A percentile compares a stretch with the other conserved stretches of the same genome.
Conservation (phyloP, 768 basidiomycete genomes). For the Tricholoma hemisulphureum region DNA sequence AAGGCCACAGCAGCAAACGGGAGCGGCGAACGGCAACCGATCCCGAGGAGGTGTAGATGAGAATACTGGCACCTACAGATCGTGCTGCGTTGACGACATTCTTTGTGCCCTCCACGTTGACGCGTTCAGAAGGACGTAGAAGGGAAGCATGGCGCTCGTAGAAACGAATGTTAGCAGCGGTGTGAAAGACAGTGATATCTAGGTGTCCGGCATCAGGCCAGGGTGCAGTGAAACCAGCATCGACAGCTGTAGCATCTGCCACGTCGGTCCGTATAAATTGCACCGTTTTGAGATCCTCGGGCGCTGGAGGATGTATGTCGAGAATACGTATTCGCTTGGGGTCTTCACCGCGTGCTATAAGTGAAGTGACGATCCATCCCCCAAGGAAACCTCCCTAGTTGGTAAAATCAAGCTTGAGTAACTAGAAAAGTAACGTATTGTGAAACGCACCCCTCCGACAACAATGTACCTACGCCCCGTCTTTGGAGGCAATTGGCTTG, state of each 20-base stretch:
- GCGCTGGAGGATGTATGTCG: constrained; percentile 62
- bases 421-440: neutral
- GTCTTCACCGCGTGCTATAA: constrained; percentile 70
- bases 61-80: constrained; percentile 49
- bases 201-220: constrained; percentile 48
- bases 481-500: constrained; percentile 54
- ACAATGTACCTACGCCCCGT: constrained; percentile 77
- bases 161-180: constrained; percentile 76
- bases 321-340: constrained; percentile 61
- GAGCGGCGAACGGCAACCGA: constrained; percentile 57
- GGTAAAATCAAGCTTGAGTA: neutral
- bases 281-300: constrained; percentile 54
- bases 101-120: constrained; percentile 67
- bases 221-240: constrained; percentile 59
- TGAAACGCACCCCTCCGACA: constrained; percentile 57
- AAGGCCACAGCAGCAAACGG: constrained; percentile 72
- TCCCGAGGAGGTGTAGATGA: constrained; percentile 75
- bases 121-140: constrained; percentile 51
- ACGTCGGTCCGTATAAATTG: constrained; percentile 62
- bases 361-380: constrained; percentile 72
- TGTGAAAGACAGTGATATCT: constrained; percentile 69
- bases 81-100: constrained; percentile 64
- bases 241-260: constrained; percentile 49
- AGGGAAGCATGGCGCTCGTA: constrained; percentile 60
- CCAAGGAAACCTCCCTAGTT: constrained; percentile 70